Evolutionary conservation across 169 alveolate species (phyloP).

Genomic region (Plasmodium malariae): DNA sequence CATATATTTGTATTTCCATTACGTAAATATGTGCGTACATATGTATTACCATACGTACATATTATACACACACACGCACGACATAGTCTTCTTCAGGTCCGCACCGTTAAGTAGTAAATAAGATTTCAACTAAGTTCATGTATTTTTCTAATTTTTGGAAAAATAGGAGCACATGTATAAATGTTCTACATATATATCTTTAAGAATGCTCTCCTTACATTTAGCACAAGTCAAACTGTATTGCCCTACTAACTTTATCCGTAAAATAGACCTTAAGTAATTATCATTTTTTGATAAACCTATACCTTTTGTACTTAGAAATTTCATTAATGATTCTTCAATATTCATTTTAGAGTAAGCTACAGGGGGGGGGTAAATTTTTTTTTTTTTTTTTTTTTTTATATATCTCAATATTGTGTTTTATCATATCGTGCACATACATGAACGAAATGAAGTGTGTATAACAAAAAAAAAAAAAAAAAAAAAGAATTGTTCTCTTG

Average conservation of each 20-base stretch:
- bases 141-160: not conserved
- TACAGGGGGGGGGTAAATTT: too few relatives aligned
- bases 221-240: not conserved
- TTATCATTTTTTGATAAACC: conserved; percentile 29
- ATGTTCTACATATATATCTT: conserved; percentile 19
- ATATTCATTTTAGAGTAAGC: conserved; percentile 10
- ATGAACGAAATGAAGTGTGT: too few relatives aligned
- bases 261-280: conserved; percentile 15
- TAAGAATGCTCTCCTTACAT: not conserved
- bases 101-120: not conserved
- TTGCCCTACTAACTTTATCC: not conserved
- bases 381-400: too few relatives aligned
- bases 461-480: not conserved
- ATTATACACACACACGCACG: not conserved
- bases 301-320: not conserved
- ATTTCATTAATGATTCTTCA: conserved; percentile 8
- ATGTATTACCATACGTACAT: not conserved
- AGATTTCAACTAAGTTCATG: not conserved
- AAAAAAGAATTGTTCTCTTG: too few relatives aligned
- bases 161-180: not conserved
- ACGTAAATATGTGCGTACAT: too few relatives aligned
- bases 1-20: not conserved
- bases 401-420: too few relatives aligned
- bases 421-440: too few relatives aligned
- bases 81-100: not conserved